Conservation (phyloP, 257 asterid genomes). For the Fraxinus quadrangulata region DNA sequence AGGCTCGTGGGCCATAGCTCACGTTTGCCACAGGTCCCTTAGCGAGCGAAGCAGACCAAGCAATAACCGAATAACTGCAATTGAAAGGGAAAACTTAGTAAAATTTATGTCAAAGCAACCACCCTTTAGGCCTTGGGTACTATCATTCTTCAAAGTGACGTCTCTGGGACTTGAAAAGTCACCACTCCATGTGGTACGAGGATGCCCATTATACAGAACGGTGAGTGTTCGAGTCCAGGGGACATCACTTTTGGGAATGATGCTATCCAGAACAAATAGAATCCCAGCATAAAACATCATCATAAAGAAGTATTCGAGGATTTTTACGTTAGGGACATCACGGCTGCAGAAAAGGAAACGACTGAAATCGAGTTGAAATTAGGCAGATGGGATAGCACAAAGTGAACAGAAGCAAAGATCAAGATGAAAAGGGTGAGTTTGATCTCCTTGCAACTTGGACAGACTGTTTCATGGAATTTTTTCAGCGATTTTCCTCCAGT, state of each 20-base stretch:
- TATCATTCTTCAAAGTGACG: neutral
- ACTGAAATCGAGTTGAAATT: constrained; percentile 63
- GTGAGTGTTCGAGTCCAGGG: neutral
- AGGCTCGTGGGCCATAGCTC: constrained; percentile 38
- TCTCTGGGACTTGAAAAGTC: neutral
- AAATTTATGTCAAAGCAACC: neutral
- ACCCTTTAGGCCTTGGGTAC: neutral
- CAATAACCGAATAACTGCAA: constrained; percentile 53
- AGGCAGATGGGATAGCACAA: constrained; percentile 53
- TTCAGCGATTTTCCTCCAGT: constrained; percentile 68
- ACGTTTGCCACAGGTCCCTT: constrained; percentile 35
- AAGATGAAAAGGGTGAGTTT: constrained; percentile 52
- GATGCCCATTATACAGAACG: neutral
- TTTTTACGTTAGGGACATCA: constrained; percentile 58
- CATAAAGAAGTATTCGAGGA: neutral
- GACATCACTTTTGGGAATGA: neutral
- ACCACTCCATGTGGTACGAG: no score
- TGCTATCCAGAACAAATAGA: neutral
- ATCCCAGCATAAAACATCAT: neutral
- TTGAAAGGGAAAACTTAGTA: neutral
- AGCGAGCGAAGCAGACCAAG: constrained; percentile 46
- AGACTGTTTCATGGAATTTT: constrained; percentile 43
- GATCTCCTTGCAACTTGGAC: constrained; percentile 30
- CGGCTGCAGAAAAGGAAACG: constrained; percentile 58
- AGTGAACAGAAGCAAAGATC: constrained; percentile 48